A percentile compares a stretch with the other conserved stretches of the same genome.
Evolutionary conservation across 2,329 filamentous ascomycete species (phyloP).

Genomic region (Sporothrix globosa): DNA sequence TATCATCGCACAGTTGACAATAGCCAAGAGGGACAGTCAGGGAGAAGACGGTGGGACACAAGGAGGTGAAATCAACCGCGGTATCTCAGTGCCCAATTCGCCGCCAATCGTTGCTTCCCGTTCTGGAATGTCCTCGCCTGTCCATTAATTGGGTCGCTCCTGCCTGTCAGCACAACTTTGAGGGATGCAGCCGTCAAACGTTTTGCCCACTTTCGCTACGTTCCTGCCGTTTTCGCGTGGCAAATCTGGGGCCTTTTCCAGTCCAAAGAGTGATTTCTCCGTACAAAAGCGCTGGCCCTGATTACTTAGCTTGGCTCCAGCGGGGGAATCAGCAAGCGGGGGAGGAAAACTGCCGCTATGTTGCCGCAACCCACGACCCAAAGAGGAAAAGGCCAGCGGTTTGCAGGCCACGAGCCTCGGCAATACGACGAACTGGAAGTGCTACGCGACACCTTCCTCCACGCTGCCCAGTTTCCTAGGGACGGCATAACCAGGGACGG

Average conservation of each 20-base stretch:
- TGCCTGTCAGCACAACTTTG: neutral
- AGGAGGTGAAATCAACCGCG: conserved; percentile 8
- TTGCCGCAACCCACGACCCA: conserved; percentile 27
- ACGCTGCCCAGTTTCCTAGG: neutral
- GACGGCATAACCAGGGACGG: no score
- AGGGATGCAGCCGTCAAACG: neutral
- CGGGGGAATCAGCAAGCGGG: conserved; percentile 29
- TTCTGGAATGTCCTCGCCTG: neutral
- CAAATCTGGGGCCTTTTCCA: neutral
- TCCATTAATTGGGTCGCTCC: neutral
- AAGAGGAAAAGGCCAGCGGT: conserved; percentile 21
- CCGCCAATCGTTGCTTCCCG: neutral
- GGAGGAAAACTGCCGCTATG: conserved; percentile 30
- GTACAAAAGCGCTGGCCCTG: neutral
- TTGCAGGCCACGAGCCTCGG: conserved; percentile 28
- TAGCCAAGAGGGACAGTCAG: neutral
- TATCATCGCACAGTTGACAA: neutral
- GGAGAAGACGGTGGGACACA: neutral
- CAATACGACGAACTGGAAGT: conserved; percentile 12
- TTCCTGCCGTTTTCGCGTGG: conserved; percentile 26
- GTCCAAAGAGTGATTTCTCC: conserved; percentile 12
- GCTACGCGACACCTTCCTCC: neutral
- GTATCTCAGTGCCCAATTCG: neutral
- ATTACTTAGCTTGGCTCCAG: conserved; percentile 6
- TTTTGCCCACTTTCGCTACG: conserved; percentile 17